Base-by-base conservation (phyloP, 257 asterid genomes). In the Gentiana straminea region DNA sequence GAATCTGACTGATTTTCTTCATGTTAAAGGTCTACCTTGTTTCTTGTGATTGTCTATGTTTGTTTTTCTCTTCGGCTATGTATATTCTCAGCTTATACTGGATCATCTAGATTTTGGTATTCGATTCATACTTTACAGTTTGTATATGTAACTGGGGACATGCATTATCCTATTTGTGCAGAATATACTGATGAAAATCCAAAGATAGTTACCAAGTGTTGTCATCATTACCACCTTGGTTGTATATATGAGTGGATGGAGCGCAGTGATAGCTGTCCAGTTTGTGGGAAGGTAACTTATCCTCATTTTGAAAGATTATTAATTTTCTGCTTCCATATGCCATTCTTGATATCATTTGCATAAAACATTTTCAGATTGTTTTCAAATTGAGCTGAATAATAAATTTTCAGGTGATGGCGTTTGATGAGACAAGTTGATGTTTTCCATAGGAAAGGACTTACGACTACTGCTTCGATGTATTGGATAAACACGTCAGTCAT, bases 221-320 rank as follows among this genome's bases (percentile, higher is more conserved):
- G 73, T 66, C 97, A 89, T 64, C 95, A 89, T 76, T 89, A 80
- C 72, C 97, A 89, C 76, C 95, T 89, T 75, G 93, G 94, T 70
- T 89, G 98, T 79, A 86, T 89, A 84, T 89, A 84, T 43, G 97
- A 89, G 74, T 89, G 97, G 97, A 86, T 89, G 97, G 97, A 89
- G 74, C 80, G 95, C 74, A 89, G 97, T 62, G 94, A 89, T 46
- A 82, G 75, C 66, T 89, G 97, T 81, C 97, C 97, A 12, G 91
- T 89, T 62, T 89, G 97, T 50, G 95, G 94, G 66, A 76, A 82
- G 97, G 97, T 89, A 80, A 63, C 3, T 4, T 34, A 13, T 60
- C 35, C 10, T 45, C 43, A 7, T 5, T 57, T 13, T 39, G 5
- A 12, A 1, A 41, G 53, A 50, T 38, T 35, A 13, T 39, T 56